Evolutionary conservation across 208 protist genomes (phyloP).

Genomic region (Leishmania tarentolae): DNA sequence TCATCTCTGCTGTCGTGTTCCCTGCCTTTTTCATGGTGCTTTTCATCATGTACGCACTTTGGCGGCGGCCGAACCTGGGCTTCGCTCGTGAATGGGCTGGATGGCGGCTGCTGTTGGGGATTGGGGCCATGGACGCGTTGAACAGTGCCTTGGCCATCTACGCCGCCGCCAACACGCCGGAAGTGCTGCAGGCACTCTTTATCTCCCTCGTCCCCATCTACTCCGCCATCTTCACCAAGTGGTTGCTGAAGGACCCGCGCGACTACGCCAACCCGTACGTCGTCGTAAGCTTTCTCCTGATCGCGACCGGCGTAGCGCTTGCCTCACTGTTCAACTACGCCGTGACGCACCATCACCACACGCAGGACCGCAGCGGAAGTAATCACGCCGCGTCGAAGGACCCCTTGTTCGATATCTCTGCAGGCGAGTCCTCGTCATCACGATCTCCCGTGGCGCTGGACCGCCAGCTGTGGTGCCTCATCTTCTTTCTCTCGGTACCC

Average conservation of each 20-base stretch:
- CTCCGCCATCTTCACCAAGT: conserved; percentile 54
- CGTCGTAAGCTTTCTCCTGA: conserved; percentile 40
- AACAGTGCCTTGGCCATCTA: conserved; percentile 64
- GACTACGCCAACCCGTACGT: conserved; percentile 44
- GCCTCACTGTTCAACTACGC: conserved; percentile 39
- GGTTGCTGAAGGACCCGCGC: conserved; percentile 48
- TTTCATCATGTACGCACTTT: conserved; percentile 50
- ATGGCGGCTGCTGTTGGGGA: conserved; percentile 37
- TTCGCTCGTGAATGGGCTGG: conserved; percentile 40
- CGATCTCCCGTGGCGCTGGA: conserved; percentile 10
- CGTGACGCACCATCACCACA: conserved; percentile 3
- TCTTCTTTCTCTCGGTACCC: conserved; percentile 77
- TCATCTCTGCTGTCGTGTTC: conserved; percentile 68
- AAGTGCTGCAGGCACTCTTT: conserved; percentile 67
- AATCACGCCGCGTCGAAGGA: neutral
- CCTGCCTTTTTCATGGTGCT: conserved; percentile 64
- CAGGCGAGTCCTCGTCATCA: conserved; percentile 3
- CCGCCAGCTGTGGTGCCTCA: conserved; percentile 49
- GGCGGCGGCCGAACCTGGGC: conserved; percentile 48
- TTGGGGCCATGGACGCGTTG: conserved; percentile 47
- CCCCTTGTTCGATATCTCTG: neutral
- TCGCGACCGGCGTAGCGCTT: conserved; percentile 44
- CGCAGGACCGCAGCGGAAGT: neutral
- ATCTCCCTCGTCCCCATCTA: conserved; percentile 52
- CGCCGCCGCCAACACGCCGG: conserved; percentile 57